Conservation (phyloP, 177 flowering plant genomes). For the Vitis hybrid region DNA sequence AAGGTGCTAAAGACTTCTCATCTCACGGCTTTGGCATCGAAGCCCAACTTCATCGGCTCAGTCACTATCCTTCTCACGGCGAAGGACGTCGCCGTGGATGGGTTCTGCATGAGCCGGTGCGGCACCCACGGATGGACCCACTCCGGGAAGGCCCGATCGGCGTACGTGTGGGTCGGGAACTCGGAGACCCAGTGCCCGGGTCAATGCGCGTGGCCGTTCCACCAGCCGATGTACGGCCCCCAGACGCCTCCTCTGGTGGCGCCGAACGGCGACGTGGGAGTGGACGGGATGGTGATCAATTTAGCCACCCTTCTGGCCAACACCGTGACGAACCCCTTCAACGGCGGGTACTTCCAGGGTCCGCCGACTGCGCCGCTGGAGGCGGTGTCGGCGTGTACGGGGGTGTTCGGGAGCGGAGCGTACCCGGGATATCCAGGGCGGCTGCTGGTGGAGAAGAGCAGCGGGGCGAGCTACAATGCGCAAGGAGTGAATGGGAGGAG, state of each 20-base stretch:
- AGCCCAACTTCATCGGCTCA: conserved; percentile 18
- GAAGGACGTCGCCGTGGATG: conserved; percentile 64
- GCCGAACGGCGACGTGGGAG: conserved; percentile 85
- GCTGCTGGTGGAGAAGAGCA: conserved; percentile 52
- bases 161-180: conserved; percentile 82
- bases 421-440: conserved; percentile 85
- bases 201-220: conserved; percentile 91
- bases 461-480: conserved; percentile 83
- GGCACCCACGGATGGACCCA: conserved; percentile 63
- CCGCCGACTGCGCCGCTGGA: conserved; percentile 75
- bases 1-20: conserved; percentile 44
- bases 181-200: conserved; percentile 85
- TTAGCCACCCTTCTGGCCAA: conserved; percentile 74
- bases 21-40: conserved; percentile 40
- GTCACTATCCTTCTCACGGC: conserved; percentile 68
- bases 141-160: conserved; percentile 12
- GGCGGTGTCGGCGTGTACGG: conserved; percentile 83
- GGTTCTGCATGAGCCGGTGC: conserved; percentile 78
- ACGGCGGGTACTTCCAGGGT: conserved; percentile 76
- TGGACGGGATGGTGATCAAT: conserved; percentile 86
- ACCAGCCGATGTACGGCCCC: conserved; percentile 86
- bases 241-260: conserved; percentile 76
- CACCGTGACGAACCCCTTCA: conserved; percentile 78
- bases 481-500: conserved; percentile 65
- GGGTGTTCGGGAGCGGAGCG: conserved; percentile 71